These are phyloP conservation scores for Colletotrichum zoysiae DNA, from an alignment of 2,329 filamentous ascomycete species.

Conservation along the genomic window DNA sequence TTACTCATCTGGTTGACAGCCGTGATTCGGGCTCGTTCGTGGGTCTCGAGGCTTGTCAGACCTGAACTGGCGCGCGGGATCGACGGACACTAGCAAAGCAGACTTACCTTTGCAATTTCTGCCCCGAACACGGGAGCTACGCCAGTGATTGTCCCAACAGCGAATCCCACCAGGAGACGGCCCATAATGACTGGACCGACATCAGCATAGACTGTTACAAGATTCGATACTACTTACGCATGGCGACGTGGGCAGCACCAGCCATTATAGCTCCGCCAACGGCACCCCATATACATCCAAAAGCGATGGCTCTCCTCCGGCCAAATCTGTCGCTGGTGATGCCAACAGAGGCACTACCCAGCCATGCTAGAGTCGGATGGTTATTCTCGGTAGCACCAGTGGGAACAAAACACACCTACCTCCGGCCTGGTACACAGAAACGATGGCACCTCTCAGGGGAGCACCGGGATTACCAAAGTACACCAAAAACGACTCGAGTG, in stretches of 20 bases:
- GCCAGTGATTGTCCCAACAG: conserved; percentile 56
- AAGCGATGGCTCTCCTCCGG: conserved; percentile 55
- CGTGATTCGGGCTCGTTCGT: conserved; percentile 55
- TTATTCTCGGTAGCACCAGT: background rate
- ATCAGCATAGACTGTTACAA: background rate
- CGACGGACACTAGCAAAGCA: background rate
- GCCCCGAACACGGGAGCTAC: conserved; percentile 57
- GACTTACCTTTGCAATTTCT: conserved; percentile 54
- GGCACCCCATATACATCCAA: conserved; percentile 56
- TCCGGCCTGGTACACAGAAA: conserved; percentile 56
- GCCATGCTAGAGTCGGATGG: conserved; percentile 48
- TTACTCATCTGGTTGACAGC: conserved; percentile 58
- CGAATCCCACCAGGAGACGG: conserved; percentile 54
- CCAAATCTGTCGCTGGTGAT: conserved; percentile 54
- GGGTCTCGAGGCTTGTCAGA: conserved; percentile 45
- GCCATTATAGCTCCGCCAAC: conserved; percentile 56
- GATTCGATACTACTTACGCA: conserved; percentile 47
- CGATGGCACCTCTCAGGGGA: conserved; percentile 54
- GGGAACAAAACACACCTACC: conserved; percentile 42
- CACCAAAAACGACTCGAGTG: conserved; percentile 50
- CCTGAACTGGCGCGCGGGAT: too few species aligned
- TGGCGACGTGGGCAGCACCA: conserved; percentile 55
- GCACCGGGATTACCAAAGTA: conserved; percentile 54
- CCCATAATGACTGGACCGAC: conserved; percentile 51
- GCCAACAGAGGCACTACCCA: conserved; percentile 56